Base-by-base conservation (phyloP, 331 rosid species). In the Quercus tomentella region DNA sequence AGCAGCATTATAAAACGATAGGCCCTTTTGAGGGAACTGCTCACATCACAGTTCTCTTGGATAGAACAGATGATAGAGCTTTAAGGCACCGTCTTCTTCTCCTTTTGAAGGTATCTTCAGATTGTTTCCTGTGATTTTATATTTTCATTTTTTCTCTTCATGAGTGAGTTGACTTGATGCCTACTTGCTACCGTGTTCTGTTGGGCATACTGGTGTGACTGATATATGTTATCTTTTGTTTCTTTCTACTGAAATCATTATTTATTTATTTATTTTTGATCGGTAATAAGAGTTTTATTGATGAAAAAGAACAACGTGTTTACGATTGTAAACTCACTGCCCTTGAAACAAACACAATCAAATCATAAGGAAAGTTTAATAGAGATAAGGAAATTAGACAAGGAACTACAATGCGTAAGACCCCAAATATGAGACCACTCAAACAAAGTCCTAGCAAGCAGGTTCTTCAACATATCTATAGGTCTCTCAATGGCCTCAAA, bases 11-110 rank as follows among this genome's bases (percentile, higher is more conserved):
- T 87, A 91, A 80, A 66, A 87, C 95, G 49, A 84, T 96, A 62
- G 99, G 99, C 77, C 92, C 97, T 56, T 96, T 96, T 88, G 97
- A 81, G 86, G 99, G 99, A 75, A 87, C 98, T 81, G 88, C 99
- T 87, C 99, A 93, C 86, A 88, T 85, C 67, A 92, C 98, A 7
- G 99, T 96, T 87, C 98, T 96, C 70, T 84, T 96, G 92, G 99
- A 96, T 84, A 89, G 99, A 84, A 96, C 98, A 56, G 94, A 89
- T 90, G 99, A 96, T 85, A 96, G 98, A 84, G 96, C 99, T 81
- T 85, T 96, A 87, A 96, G 99, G 84, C 98, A 96, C 84, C 93
- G 99, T 35, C 99, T 96, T 81, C 97, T 96, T 56, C 90, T 96
- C 84, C 99, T 96, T 80, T 82, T 93, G 87, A 96, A 93, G 99